A percentile compares a stretch with the other conserved stretches of the same genome.
These are phyloP conservation scores for Alternaria dauci DNA, from an alignment of 2,329 filamentous ascomycete species.

Conservation along the genomic window DNA sequence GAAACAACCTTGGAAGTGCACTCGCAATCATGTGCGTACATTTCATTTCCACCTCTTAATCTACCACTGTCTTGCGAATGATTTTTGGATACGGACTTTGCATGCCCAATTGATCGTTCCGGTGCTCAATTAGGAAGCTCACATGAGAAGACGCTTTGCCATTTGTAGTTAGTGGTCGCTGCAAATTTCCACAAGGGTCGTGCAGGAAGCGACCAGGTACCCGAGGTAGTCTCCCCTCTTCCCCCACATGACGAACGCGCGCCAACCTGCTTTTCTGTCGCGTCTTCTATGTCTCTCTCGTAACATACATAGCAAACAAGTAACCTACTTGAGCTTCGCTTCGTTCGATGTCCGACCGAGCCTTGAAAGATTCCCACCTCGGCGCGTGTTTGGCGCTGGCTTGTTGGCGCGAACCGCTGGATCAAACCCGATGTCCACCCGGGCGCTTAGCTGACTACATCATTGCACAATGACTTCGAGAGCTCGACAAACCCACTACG, in stretches of 20 bases:
- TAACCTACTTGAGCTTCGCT: not conserved
- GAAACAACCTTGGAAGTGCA: no score
- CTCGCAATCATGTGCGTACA: no score
- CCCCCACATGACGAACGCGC: not conserved
- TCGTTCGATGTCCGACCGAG: not conserved
- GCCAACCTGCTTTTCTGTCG: not conserved
- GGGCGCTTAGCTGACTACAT: constrained; percentile 14
- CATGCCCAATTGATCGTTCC: no score
- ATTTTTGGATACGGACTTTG: no score
- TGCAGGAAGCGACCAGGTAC: not conserved
- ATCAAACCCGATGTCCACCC: constrained; percentile 7
- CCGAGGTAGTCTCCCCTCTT: not conserved
- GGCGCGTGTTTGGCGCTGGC: constrained; percentile 7
- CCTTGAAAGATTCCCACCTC: not conserved
- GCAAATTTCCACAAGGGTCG: rapidly evolving
- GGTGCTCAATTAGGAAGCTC: no score
- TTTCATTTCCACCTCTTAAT: no score
- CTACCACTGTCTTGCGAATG: no score
- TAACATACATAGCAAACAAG: not conserved
- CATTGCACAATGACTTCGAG: constrained; percentile 11
- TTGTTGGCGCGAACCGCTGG: constrained; percentile 11
- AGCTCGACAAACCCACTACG: not conserved
- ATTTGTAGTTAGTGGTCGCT: not conserved
- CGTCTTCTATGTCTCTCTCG: not conserved
- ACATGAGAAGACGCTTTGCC: not conserved